These are phyloP conservation scores for Salix brachista DNA, from an alignment of 345 rosid genomes.

Conservation along the genomic window DNA sequence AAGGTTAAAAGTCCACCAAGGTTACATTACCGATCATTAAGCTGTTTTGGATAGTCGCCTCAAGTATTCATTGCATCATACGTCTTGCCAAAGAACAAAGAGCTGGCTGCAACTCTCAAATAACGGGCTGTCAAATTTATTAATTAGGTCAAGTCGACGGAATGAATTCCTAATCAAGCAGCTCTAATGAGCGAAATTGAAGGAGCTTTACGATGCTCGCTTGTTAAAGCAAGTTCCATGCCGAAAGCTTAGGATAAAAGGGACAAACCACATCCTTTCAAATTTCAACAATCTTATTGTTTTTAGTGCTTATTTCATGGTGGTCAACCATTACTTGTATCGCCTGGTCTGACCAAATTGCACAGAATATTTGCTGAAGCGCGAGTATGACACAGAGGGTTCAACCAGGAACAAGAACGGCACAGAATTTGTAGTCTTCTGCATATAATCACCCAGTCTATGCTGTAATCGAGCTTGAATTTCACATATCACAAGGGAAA, in stretches of 20 bases:
- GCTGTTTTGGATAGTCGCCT: not conserved
- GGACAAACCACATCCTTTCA: not conserved
- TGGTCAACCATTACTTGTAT: not conserved
- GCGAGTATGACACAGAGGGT: not conserved
- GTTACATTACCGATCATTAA: not conserved
- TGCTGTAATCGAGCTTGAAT: not conserved
- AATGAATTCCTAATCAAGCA: not conserved
- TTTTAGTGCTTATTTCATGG: not conserved
- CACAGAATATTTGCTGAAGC: not conserved
- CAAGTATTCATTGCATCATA: not conserved
- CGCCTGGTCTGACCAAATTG: not conserved
- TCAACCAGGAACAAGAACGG: not conserved
- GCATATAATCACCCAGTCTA: not conserved
- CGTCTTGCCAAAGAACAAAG: not conserved
- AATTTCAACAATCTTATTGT: not conserved
- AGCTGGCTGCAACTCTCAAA: not conserved
- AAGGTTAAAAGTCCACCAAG: not conserved
- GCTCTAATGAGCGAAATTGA: not conserved
- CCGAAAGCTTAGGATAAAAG: not conserved
- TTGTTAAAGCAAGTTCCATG: not conserved
- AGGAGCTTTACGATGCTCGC: not conserved
- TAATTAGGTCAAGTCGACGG: too few species aligned
- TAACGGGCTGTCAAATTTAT: too few species aligned
- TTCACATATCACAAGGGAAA: slow-evolving; percentile 18
- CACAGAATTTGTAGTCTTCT: not conserved